phyloP scores from a whole-genome alignment of 2,329 filamentous ascomycete genomes.

The Fusarium sacchari region DNA sequence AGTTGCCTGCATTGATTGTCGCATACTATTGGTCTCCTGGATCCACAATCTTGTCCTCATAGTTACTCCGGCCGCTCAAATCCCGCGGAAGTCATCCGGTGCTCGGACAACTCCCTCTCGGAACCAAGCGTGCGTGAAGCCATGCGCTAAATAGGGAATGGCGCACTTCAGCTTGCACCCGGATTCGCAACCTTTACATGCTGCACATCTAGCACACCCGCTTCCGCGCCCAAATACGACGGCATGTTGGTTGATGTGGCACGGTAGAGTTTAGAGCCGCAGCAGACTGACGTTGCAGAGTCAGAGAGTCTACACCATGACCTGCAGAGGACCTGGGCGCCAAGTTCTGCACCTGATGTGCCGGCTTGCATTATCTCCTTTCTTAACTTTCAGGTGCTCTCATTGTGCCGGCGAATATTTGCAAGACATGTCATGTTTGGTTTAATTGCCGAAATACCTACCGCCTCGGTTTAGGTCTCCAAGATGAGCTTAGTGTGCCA shows the following conservation, averaged over 20 bases:
- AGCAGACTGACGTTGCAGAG: too few species aligned
- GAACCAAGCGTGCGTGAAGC: background rate
- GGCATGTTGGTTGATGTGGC: background rate
- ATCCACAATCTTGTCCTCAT: background rate
- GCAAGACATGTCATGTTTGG: background rate
- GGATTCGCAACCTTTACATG: background rate
- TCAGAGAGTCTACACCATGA: background rate
- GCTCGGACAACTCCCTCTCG: background rate
- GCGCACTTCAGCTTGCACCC: background rate
- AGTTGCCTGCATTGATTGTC: fast-evolving
- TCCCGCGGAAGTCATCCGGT: background rate
- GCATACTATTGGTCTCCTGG: background rate
- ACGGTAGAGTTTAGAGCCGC: background rate
- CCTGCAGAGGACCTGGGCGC: background rate
- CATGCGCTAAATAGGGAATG: background rate
- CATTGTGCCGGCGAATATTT: background rate
- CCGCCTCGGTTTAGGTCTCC: background rate
- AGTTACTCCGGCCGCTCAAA: fast-evolving
- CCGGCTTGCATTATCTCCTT: background rate
- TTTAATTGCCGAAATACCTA: too few species aligned
- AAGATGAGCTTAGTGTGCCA: too few species aligned
- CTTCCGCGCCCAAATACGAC: background rate
- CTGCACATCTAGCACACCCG: background rate
- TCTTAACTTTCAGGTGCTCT: too few species aligned
- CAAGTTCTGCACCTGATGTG: background rate